Base-by-base conservation (phyloP, 257 asterid genomes). In the Solanum chiquidenum region DNA sequence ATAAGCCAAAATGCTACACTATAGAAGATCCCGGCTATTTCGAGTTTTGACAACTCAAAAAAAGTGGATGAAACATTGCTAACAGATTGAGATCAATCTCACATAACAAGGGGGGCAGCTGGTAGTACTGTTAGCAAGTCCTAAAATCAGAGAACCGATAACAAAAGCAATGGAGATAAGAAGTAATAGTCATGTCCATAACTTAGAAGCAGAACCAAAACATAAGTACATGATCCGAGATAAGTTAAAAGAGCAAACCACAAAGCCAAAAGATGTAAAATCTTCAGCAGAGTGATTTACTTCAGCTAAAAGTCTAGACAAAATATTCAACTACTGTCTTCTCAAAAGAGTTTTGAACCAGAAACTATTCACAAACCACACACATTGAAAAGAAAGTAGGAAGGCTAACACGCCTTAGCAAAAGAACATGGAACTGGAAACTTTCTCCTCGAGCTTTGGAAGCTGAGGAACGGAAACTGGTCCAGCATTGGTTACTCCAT, bases 371-470 rank as follows among this genome's bases (percentile, higher is more conserved):
- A 79, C 84, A 79, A 40, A 76, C 83, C 83, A 76, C 58, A 73
- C 46, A 75, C 6, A 20, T 7, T 20, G 10, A 21, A 73, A 34
- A 37, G 58, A 46, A n/a, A 40, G 21, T 34, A 38, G 9, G 9
- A 11, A 64, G 83, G 83, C 83, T 75, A 20, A 16, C 23, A 40
- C 3, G 64, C 86, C 62, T 88, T 76, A 96, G 31, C 98, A 94
- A 89, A 96, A 96, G 83, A 94, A 96, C 99, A 96, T 96, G 1
- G 98, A 92, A 58, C 92, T 93, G 27, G 95, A 91, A 5, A 96
- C 98, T 4, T 62, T 91, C 71, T 94, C 98, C 85, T 94, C 69
- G 35, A 96, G 77, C 88, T 89, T 91, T 0, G 99, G 99, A 93
- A 97, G 90, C n/a, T 93, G 97, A 0, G 94, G 95, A 4, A 95